Evolutionary conservation across 129 eudicot species (phyloP), one percentile per base, ranked within the genome.

Genomic region (Tagetes erecta): DNA sequence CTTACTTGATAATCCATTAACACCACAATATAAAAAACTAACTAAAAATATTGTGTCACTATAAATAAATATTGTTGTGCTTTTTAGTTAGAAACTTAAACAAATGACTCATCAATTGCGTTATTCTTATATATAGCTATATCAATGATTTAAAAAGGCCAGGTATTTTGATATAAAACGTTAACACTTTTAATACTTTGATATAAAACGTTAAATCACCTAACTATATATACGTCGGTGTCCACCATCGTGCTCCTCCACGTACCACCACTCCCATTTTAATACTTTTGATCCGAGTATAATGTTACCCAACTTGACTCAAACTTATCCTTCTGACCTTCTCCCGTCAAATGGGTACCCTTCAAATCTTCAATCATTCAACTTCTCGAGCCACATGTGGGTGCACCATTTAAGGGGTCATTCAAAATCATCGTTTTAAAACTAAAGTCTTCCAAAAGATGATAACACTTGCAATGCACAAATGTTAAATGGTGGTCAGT

Each of bases 1-100:
- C 63, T 49, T 30, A 36, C 51, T 51, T 6, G 63, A 62, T 69
- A 34, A 36, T 36, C 44, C 74, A 69, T 36, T 47, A 50, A 60
- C 12, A 36, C 49, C 74, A 12, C 44, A 49, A 10, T 45, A 44
- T 38, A 65, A 4, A 64, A 12, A 38, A 64, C n/a, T 8, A 38
- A 13, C 6, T 64, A 40, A 64, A 64, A 64, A 6, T 39, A 36
- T 0, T 33, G 45, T 63, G 33, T 36, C 44, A 38, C 1, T 12
- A 12, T 36, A 38, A n/a, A 64, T 11, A 64, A 12, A n/a, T 38
- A 37, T 64, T n/a, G 40, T 4, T 64, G 69, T 38, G 9, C 9
- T 14, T 39, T 14, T 63, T 11, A 63, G 0, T 35, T 60, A 60
- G 34, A 60, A 34, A 8, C 14, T 60, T 8, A 34, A 35, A 37